Percentiles rank a stretch among this genome's conserved stretches.
phyloP scores from a whole-genome alignment of 805 yeast species.

The Hermanozyma aechmeae region DNA sequence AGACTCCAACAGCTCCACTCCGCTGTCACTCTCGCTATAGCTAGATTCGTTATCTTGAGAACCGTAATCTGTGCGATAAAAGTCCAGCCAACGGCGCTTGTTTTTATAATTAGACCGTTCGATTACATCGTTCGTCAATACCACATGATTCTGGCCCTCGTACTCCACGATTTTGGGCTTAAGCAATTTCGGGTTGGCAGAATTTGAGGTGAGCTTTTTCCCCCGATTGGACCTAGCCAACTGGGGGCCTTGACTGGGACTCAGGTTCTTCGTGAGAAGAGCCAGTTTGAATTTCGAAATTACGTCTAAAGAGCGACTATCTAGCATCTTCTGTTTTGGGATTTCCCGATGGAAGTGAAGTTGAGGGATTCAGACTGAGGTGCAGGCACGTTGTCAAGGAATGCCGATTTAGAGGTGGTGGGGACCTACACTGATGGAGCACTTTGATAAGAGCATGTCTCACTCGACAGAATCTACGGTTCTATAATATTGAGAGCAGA shows the following conservation, averaged over 20 bases:
- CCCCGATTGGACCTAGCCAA: slow-evolving; percentile 21
- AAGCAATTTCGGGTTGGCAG: slow-evolving; percentile 12
- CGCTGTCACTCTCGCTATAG: slow-evolving; percentile 1
- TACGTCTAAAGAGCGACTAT: slow-evolving; percentile 27
- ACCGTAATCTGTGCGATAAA: no score
- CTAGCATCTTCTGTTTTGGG: slow-evolving; percentile 32
- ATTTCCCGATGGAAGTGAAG: no score
- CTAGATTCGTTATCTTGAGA: no score
- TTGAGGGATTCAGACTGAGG: no score
- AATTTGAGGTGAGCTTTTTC: slow-evolving; percentile 14
- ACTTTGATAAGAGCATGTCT: no score
- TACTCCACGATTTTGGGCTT: slow-evolving; percentile 29
- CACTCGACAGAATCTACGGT: no score
- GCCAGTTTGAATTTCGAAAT: slow-evolving; percentile 31
- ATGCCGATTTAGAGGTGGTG: no score
- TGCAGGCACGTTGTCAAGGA: no score
- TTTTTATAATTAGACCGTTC: slow-evolving; percentile 17
- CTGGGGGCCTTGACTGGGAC: slow-evolving; percentile 2
- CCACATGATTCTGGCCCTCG: slow-evolving; percentile 25
- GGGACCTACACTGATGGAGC: no score
- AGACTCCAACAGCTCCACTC: background rate
- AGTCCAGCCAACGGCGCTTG: slow-evolving; percentile 29
- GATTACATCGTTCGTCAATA: slow-evolving; percentile 26
- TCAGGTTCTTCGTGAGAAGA: slow-evolving; percentile 11
- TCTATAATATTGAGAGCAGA: no score